Evolutionary conservation across 2,329 filamentous ascomycete genomes (phyloP), one percentile per base, ranked within the genome.

Genomic region (Xylariaceae sp.): DNA sequence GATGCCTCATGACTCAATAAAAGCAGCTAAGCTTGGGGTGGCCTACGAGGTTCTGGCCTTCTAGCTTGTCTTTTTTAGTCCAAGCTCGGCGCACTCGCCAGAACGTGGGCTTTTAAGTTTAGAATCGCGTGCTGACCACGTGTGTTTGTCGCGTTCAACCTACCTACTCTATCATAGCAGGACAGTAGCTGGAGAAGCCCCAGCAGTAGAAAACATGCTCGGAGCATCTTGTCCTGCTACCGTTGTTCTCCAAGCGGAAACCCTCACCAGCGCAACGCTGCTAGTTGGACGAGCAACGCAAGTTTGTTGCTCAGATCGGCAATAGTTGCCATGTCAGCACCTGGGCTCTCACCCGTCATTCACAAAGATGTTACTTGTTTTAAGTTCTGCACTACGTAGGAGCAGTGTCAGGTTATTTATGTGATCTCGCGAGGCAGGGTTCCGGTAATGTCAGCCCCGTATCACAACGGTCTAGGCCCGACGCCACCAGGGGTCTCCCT

Each of bases 401-500:
- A 45, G 26, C 33, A 23, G 33, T 20, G 27, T n/a, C 9, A n/a
- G 42, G 16, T 29, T 13, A n/a, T 26, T 23, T 26, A 27, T 33
- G 51, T 30, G 30, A 41, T 46, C 42, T 35, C 29, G 32, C 36
- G 16, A 32, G 40, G 29, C 45, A 32, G 40, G 43, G 33, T 39
- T 40, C 30, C 33, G 46, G 35, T 16, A 46, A 39, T 18, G 41
- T 42, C 46, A 44, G 29, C 18, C 6, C 42, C 46, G 27, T 26
- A 37, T 48, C 15, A 16, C 33, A 20, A 53, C 16, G 51, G 55
- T 59, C 58, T 60, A 60, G 58, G 33, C 58, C 55, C 46, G 32
- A 24, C 32, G 21, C 16, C 33, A 36, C 24, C 50, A 55, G 43
- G 52, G 50, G 33, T 49, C 44, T 33, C 37, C 23, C 39, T 57